A percentile compares a stretch with the other conserved stretches of the same genome.
Conservation (phyloP, 345 rosid species). For the Turritis glabra region DNA sequence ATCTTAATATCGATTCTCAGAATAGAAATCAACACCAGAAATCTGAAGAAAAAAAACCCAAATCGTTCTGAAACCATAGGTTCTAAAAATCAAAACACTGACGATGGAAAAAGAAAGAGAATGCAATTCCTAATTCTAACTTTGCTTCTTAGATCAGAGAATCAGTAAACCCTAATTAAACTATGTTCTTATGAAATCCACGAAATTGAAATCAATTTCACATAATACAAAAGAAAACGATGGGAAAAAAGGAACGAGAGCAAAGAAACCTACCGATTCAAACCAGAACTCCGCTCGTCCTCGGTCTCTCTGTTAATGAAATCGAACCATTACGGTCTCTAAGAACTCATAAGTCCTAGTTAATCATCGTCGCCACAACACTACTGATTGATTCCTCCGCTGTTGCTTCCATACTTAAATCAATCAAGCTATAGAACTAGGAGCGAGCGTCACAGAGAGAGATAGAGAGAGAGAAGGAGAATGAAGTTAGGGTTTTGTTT, state of each 20-base stretch:
- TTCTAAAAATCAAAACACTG: not conserved
- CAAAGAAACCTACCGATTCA: too few species aligned
- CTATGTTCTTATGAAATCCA: too few species aligned
- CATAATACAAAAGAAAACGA: too few species aligned
- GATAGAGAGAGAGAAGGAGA: not conserved
- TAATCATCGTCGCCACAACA: not conserved
- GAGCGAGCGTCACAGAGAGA: constrained; percentile 15
- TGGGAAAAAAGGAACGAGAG: too few species aligned
- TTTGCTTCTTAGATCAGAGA: not conserved
- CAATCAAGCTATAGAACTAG: not conserved
- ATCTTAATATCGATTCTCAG: not conserved
- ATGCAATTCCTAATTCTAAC: not conserved
- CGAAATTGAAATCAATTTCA: too few species aligned
- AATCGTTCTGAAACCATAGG: not conserved
- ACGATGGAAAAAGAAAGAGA: not conserved
- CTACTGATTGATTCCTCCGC: constrained; percentile 30
- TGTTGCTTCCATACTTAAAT: too few species aligned
- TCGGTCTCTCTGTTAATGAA: constrained; percentile 51
- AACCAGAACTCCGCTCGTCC: constrained; percentile 38
- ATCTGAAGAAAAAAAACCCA: not conserved
- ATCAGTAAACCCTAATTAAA: constrained; percentile 15
- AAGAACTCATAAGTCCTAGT: too few species aligned
- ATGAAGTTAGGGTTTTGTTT: too few species aligned
- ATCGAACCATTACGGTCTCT: too few species aligned
- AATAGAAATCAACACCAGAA: not conserved